These are phyloP conservation scores for Botrytis tulipae DNA, from an alignment of 2,329 filamentous ascomycete genomes.

Conservation along the genomic window DNA sequence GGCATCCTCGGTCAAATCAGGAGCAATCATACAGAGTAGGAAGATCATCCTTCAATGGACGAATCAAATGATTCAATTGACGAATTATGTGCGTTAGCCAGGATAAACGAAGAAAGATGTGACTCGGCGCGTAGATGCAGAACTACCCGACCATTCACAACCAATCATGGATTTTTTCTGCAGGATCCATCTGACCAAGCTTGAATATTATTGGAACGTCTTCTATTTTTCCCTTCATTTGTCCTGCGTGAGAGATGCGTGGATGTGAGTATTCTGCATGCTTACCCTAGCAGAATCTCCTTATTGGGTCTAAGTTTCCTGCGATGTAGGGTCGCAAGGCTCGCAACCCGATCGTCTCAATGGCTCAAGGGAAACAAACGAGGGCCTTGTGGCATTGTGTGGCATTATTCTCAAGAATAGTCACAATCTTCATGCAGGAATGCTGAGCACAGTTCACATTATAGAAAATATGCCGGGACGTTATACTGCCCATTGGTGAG, in stretches of 20 bases:
- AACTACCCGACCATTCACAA: constrained; percentile 15
- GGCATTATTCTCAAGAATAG: constrained; percentile 25
- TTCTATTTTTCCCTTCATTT: constrained; percentile 3
- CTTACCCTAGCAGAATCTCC: neutral
- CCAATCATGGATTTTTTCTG: constrained; percentile 27
- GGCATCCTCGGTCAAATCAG: constrained; percentile 9
- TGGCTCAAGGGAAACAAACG: constrained; percentile 13
- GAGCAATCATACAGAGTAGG: constrained; percentile 2
- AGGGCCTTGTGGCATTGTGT: constrained; percentile 11
- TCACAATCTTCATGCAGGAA: constrained; percentile 36
- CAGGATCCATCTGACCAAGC: constrained; percentile 20
- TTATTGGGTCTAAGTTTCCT: constrained; percentile 13
- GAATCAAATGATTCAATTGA: constrained; percentile 22
- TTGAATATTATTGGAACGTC: constrained; percentile 25
- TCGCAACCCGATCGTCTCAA: constrained; percentile 12
- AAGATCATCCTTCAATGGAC: neutral
- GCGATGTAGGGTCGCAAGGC: constrained; percentile 6
- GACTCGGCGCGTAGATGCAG: constrained; percentile 32
- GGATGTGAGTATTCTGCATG: constrained; percentile 9
- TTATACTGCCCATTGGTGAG: constrained; percentile 33
- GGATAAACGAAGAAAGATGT: constrained; percentile 15
- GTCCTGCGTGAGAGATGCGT: neutral
- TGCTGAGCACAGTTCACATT: constrained; percentile 35
- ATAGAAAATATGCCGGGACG: constrained; percentile 25
- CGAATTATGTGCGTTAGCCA: constrained; percentile 27